Evolutionary conservation across 2,329 filamentous ascomycete genomes (phyloP), one percentile per base, ranked within the genome.

Genomic region (Cordyceps pruinosa): DNA sequence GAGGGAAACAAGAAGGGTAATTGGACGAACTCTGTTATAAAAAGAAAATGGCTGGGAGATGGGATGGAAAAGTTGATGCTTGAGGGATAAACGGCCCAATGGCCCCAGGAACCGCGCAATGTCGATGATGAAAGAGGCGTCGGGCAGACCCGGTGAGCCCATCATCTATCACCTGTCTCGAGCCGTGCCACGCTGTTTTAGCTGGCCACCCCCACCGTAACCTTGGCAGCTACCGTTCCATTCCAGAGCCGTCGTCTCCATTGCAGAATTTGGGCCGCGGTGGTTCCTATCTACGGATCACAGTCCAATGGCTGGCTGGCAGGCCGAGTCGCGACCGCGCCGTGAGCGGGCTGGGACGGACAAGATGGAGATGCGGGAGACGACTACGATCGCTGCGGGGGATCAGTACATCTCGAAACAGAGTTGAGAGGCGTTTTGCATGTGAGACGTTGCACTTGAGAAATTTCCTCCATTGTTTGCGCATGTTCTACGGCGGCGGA

Each of bases 121-220:
- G 42, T 56, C 52, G 52, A 56, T 56, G 52, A 56, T 47, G 34
- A 41, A 55, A 55, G 52, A 55, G 52, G 51, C 51, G 51, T 41
- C 30, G 50, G 37, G 17, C 30, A 28, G 42, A 55, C 52, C 52
- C 44, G 52, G 47, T 25, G 52, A 30, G 41, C 30, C 21, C 34
- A 52, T 54, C n/a, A n/a, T n/a, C n/a, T n/a, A n/a, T n/a, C n/a
- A 28, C 35, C 32, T 26, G 51, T 21, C 28, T 35, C 42, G 35
- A 28, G 13, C 30, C n/a, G 19, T 26, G 19, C 28, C 28, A 45
- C 50, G 28, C 15, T 34, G 30, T 17, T 42, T 30, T 28, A 32
- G 35, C 35, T 21, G 37, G 3, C 23, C 13, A 39, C 13, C 37
- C 26, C 49, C 47, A 52, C 49, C 42, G 25, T 5, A 30, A 32